phyloP scores from a whole-genome alignment of 306 rosid species.

The Castanea mollissima region DNA sequence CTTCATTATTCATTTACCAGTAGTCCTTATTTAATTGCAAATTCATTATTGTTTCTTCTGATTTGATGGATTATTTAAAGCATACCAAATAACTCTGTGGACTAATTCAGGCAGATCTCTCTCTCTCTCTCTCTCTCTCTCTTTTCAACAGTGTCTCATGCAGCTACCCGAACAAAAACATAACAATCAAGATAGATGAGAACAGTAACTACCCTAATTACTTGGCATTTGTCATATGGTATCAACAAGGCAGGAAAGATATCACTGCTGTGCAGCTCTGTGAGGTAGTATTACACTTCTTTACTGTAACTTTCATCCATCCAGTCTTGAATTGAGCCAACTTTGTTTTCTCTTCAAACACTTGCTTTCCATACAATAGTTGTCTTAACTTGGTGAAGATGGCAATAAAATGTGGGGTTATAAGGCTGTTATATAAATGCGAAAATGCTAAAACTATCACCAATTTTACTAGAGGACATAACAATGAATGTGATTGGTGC shows the following conservation, averaged over 20 bases:
- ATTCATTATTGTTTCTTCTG: not conserved
- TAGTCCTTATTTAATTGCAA: not conserved
- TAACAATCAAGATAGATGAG: conserved; percentile 75
- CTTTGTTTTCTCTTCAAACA: not conserved
- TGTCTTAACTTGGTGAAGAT: too few species aligned
- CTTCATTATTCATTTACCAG: not conserved
- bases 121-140: conserved; percentile 18
- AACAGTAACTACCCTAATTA: conserved; percentile 63
- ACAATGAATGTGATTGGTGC: too few species aligned
- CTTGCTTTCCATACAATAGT: not conserved
- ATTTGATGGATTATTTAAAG: not conserved
- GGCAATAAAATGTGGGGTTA: too few species aligned
- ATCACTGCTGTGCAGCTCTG: conserved; percentile 89
- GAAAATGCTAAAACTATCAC: too few species aligned
- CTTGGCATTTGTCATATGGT: conserved; percentile 81
- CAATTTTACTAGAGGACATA: too few species aligned
- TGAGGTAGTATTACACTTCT: conserved; percentile 45
- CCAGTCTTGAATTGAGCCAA: not conserved
- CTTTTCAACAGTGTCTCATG: conserved; percentile 68
- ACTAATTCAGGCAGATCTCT: not conserved
- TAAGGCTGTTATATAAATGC: too few species aligned
- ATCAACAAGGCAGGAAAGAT: conserved; percentile 84
- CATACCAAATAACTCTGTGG: not conserved
- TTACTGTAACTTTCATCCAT: not conserved
- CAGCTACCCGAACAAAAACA: conserved; percentile 79